phyloP scores from a whole-genome alignment of 139 green algal species.

The Chlamydomonas sphaeroides region DNA sequence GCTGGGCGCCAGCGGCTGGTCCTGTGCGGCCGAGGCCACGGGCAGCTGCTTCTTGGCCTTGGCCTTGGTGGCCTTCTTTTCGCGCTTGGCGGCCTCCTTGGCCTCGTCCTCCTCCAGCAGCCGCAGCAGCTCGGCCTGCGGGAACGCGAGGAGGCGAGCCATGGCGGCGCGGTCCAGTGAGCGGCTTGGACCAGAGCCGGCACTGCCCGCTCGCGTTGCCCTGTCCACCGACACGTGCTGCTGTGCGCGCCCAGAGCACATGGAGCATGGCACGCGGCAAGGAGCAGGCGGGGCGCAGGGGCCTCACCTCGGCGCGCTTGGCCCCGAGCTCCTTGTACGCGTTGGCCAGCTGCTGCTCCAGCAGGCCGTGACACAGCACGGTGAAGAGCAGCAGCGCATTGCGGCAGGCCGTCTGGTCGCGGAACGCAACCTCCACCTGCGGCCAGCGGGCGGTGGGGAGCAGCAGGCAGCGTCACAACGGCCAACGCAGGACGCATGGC shows the following conservation, averaged over 20 bases:
- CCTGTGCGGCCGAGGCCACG: not conserved
- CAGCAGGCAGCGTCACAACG: no score
- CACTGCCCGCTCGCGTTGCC: no score
- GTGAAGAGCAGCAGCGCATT: constrained; percentile 67
- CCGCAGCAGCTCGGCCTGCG: constrained; percentile 25
- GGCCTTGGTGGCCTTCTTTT: constrained; percentile 39
- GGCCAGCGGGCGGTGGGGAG: not conserved
- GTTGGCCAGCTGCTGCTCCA: constrained; percentile 61
- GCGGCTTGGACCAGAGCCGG: no score
- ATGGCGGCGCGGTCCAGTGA: no score
- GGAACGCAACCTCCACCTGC: constrained; percentile 60
- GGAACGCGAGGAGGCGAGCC: no score
- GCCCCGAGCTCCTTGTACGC: constrained; percentile 54
- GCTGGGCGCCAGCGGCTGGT: not conserved
- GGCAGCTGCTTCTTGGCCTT: constrained; percentile 24
- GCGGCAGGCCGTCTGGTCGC: constrained; percentile 63
- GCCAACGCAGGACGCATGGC: no score
- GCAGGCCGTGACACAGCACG: constrained; percentile 50
- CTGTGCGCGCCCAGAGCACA: no score
- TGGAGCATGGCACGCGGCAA: no score
- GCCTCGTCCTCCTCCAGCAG: constrained; percentile 40
- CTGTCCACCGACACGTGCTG: no score
- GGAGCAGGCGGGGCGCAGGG: no score
- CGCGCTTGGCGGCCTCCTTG: constrained; percentile 26
- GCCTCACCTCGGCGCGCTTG: constrained; percentile 56